Conservation (phyloP, 192 early-diverging fungal genomes). For the Ambispora gerdemannii region DNA sequence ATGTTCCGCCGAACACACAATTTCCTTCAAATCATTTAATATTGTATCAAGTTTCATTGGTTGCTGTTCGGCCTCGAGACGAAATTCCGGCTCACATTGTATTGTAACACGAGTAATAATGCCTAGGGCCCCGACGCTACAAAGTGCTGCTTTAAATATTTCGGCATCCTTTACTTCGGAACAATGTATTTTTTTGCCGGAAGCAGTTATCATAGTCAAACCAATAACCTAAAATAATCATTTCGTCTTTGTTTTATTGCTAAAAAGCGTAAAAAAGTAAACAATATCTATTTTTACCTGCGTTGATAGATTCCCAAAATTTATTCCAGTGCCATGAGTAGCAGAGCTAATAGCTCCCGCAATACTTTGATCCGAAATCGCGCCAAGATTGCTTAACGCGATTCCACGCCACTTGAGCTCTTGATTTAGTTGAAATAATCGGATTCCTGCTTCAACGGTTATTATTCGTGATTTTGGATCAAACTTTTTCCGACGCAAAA, state of each 20-base stretch:
- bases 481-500: conserved; percentile 15
- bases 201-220: conserved; percentile 62
- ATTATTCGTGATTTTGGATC: conserved; percentile 47
- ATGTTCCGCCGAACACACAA: conserved; percentile 67
- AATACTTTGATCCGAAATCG: conserved; percentile 72
- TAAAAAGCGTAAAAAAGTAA: background rate
- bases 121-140: conserved; percentile 65
- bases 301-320: conserved; percentile 57
- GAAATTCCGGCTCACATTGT: conserved; percentile 62
- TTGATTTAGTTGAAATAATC: conserved; percentile 57
- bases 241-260: background rate
- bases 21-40: conserved; percentile 45
- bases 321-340: conserved; percentile 67
- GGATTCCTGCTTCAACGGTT: conserved; percentile 66
- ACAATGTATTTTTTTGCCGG: conserved; percentile 51
- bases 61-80: conserved; percentile 62
- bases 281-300: conserved; percentile 38
- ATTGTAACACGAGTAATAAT: conserved; percentile 65
- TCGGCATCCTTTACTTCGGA: conserved; percentile 43
- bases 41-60: conserved; percentile 57
- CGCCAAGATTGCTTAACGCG: conserved; percentile 67
- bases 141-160: conserved; percentile 65
- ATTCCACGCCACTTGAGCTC: conserved; percentile 52
- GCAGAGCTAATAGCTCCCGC: conserved; percentile 73
- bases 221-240: conserved; percentile 41